Conservation (phyloP, 2,329 filamentous ascomycete species). For the Plectosphaerella sp. region DNA sequence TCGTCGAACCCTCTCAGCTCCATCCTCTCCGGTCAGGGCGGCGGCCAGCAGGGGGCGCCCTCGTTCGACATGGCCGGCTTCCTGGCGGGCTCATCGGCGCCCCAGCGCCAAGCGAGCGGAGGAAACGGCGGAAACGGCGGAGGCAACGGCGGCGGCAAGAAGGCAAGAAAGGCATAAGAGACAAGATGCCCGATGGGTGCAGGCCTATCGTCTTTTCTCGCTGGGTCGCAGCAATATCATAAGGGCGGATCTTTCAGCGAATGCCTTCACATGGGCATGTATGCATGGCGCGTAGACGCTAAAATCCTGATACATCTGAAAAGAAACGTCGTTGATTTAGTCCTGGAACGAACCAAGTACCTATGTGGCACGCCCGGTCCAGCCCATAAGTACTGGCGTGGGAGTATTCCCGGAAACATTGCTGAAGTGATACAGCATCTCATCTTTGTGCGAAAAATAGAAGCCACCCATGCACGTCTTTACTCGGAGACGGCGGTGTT, state of each 20-base stretch:
- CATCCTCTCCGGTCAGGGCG: conserved; percentile 32
- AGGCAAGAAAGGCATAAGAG: conserved; percentile 31
- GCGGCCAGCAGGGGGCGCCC: conserved; percentile 30
- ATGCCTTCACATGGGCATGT: too few species aligned
- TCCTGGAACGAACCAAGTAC: too few species aligned
- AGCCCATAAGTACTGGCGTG: too few species aligned
- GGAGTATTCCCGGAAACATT: neutral
- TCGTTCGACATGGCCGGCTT: conserved; percentile 62
- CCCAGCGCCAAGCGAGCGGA: conserved; percentile 34
- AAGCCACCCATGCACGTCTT: too few species aligned
- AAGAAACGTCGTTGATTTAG: too few species aligned
- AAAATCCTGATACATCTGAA: too few species aligned
- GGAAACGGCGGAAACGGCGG: conserved; percentile 14
- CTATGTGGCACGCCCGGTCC: too few species aligned
- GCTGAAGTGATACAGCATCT: conserved; percentile 1
- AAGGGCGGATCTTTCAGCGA: too few species aligned
- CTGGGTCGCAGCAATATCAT: too few species aligned
- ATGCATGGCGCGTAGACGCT: too few species aligned
- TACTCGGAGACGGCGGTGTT: too few species aligned
- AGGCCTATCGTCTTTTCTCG: too few species aligned
- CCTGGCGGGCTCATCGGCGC: conserved; percentile 46
- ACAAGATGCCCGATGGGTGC: neutral
- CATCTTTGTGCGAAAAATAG: neutral
- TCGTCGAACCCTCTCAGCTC: conserved; percentile 66
- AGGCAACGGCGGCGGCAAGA: conserved; percentile 29